phyloP scores from a whole-genome alignment of 257 asterid species.

The Agastache rugosa region DNA sequence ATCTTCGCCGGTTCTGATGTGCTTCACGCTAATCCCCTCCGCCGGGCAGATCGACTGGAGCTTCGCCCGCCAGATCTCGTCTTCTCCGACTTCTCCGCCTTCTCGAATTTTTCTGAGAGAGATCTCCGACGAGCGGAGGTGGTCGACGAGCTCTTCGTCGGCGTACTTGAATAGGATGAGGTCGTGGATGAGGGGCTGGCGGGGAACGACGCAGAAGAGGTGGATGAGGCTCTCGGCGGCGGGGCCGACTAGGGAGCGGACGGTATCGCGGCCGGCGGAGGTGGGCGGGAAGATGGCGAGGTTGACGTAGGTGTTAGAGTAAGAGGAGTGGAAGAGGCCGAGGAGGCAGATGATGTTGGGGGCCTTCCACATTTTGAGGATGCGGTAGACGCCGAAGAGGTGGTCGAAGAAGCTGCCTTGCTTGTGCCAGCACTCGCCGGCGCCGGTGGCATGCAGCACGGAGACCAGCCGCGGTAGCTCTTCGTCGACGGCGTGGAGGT shows the following conservation, averaged over 20 bases:
- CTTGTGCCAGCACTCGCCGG: conserved; percentile 97
- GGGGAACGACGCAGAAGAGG: conserved; percentile 83
- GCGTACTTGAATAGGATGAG: conserved; percentile 60
- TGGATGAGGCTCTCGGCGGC: conserved; percentile 76
- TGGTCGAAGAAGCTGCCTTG: conserved; percentile 84
- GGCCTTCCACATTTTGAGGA: conserved; percentile 81
- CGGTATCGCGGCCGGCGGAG: conserved; percentile 66
- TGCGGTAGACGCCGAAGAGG: conserved; percentile 68
- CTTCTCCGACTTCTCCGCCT: conserved; percentile 35
- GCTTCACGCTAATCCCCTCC: conserved; percentile 64
- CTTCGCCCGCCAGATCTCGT: conserved; percentile 72
- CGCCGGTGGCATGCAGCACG: conserved; percentile 71
- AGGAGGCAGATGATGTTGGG: conserved; percentile 80
- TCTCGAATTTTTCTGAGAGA: conserved; percentile 39
- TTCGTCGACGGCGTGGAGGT: conserved; percentile 57
- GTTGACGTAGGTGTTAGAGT: conserved; percentile 87
- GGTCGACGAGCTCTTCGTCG: conserved; percentile 67
- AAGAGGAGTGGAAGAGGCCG: conserved; percentile 93
- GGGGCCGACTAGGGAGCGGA: conserved; percentile 71
- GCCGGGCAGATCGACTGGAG: conserved; percentile 61
- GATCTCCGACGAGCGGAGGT: conserved; percentile 58
- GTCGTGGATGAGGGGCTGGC: conserved; percentile 70
- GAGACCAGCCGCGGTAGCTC: conserved; percentile 68
- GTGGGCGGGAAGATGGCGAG: conserved; percentile 90
- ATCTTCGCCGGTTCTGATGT: conserved; percentile 84